These are phyloP conservation scores for Aureobasidium mangrovei DNA, from an alignment of 2,329 filamentous ascomycete genomes.

Conservation along the genomic window DNA sequence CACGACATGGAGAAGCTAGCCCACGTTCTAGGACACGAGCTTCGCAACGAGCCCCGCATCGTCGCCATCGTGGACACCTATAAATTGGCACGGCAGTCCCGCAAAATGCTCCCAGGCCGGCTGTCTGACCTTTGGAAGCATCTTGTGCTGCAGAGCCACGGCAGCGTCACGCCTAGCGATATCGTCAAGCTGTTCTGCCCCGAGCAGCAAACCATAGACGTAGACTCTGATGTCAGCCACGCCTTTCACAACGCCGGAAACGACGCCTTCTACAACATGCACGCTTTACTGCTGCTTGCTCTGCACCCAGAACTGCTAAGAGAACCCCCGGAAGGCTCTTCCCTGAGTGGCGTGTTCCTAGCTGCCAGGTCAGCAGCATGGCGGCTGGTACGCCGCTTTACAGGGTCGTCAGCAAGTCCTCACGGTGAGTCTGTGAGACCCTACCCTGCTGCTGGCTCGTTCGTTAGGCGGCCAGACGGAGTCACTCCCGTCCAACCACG, in stretches of 20 bases:
- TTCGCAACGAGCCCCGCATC: background rate
- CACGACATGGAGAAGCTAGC: conserved; percentile 1
- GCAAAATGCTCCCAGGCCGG: background rate
- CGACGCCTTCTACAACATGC: conserved; percentile 26
- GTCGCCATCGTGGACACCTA: conserved; percentile 6
- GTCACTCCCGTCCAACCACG: no score
- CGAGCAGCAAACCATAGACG: background rate
- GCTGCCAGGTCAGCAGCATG: background rate
- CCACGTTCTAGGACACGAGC: background rate
- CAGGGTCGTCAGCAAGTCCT: background rate
- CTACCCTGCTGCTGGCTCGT: no score
- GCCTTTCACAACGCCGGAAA: conserved; percentile 34
- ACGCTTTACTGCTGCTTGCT: conserved; percentile 20
- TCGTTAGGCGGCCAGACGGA: no score
- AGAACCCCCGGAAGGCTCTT: background rate
- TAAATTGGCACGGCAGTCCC: background rate
- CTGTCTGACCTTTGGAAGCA: background rate
- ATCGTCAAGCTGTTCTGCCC: background rate
- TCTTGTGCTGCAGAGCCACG: background rate
- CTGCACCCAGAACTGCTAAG: conserved; percentile 10
- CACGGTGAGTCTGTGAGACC: no score
- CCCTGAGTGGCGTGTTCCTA: background rate
- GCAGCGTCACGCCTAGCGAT: background rate
- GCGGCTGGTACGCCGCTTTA: background rate
- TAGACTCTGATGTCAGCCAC: background rate